Evolutionary conservation across 768 basidiomycete genomes (phyloP), one percentile per base, ranked within the genome.

Genomic region (Coprinopsis cinerea): DNA sequence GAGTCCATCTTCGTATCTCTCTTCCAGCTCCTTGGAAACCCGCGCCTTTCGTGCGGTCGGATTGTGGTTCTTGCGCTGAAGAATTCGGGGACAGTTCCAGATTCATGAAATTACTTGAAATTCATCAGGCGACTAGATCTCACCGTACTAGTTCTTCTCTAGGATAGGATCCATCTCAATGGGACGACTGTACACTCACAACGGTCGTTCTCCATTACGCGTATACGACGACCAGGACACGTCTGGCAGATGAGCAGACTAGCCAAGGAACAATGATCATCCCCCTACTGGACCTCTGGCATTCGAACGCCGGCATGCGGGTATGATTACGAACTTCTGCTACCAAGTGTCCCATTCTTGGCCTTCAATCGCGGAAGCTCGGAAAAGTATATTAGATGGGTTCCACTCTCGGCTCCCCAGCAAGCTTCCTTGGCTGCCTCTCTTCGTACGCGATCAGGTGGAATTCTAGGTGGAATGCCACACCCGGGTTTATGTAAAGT

Each of bases 401-500:
- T 43, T 24, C 41, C 18, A 43, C 41, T 26, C 24, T 43, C 41
- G 41, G 41, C 18, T 43, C 41, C 41, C 41, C 11, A 11, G 4
- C 9, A 43, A n/a, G 30, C 30, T 34, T 34, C 30, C n/a, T 17
- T 32, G 30, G 15, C 30, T 32, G 7, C 30, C 30, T 32, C 30
- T 32, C 30, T 15, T 34, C 9, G 9, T 34, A n/a, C 30, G 9
- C 30, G 18, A 45, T 45, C 44, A 45, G 10, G 10, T 14, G 18
- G 25, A 32, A 45, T 45, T 45, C 44, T 32, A 22, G 24, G 41
- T 43, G 41, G 41, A 43, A 43, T 26, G 9, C 17, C 23, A 18
- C 24, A 23, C 24, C 41, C 41, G 22, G 18, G 4, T 6, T 43
- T 43, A 43, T 43, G 41, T 43, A 43, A 43, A 43, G 20, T 24